A percentile compares a stretch with the other conserved stretches of the same genome.
Evolutionary conservation across 108 stramenopile genomes (phyloP).

Genomic region (Fistulifera pelliculosa): DNA sequence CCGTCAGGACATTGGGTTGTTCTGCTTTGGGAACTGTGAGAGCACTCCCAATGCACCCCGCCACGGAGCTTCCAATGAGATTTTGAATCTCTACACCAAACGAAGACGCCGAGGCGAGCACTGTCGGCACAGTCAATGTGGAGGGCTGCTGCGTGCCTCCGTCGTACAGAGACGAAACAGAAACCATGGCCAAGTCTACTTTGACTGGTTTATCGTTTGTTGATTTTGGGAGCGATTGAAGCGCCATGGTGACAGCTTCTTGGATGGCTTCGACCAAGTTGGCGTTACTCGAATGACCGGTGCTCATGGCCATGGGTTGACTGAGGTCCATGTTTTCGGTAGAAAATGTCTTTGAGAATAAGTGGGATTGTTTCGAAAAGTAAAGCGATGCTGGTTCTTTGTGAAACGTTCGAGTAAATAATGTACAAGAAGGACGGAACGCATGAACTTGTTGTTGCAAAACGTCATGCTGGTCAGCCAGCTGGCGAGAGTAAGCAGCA

Average conservation of each 20-base stretch:
- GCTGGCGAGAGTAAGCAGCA: no score
- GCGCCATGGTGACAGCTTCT: slow-evolving; percentile 48
- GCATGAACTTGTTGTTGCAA: not conserved
- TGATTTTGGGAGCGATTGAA: slow-evolving; percentile 35
- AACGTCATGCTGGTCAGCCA: no score
- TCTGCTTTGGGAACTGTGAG: no score
- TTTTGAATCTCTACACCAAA: slow-evolving; percentile 33
- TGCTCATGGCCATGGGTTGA: slow-evolving; percentile 52
- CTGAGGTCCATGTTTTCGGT: slow-evolving; percentile 47
- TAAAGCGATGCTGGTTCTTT: not conserved
- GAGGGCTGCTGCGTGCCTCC: slow-evolving; percentile 28
- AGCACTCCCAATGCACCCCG: slow-evolving; percentile 54
- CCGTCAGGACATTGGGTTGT: slow-evolving; percentile 7
- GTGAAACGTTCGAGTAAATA: no score
- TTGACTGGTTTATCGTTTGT: not conserved
- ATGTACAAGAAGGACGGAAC: no score
- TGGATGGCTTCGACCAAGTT: slow-evolving; percentile 39
- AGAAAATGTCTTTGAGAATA: not conserved
- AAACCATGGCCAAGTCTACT: slow-evolving; percentile 57
- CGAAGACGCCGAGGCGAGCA: slow-evolving; percentile 22
- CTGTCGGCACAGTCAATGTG: slow-evolving; percentile 28
- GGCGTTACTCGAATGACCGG: slow-evolving; percentile 52
- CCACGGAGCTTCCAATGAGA: slow-evolving; percentile 59
- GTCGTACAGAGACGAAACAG: slow-evolving; percentile 56
- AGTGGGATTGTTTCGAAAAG: not conserved